Conservation (phyloP, 2,329 filamentous ascomycete genomes). For the Pseudocercospora macadamiae region DNA sequence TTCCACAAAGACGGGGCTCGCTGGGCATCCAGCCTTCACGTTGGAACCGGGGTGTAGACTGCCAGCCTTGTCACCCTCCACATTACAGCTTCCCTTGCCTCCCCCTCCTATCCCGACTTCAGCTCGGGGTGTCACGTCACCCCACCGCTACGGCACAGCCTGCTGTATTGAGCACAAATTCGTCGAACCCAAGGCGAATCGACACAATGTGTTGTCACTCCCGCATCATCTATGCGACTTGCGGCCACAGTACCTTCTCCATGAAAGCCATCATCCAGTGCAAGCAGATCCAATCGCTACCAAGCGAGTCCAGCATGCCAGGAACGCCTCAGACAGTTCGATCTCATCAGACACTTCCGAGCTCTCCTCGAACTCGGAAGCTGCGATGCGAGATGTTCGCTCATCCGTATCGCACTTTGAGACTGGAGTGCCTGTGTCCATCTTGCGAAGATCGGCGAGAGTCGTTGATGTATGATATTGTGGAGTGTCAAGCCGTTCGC, state of each 20-base stretch:
- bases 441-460: neutral
- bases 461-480: neutral
- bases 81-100: neutral
- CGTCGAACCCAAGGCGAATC: neutral
- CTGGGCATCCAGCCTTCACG: neutral
- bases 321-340: neutral
- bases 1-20: neutral
- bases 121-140: neutral
- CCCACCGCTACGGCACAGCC: neutral
- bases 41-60: neutral
- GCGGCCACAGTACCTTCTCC: constrained; percentile 5
- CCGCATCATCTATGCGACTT: constrained; percentile 2
- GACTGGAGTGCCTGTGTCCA: constrained; percentile 5
- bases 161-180: neutral
- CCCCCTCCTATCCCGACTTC: neutral
- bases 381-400: constrained; percentile 2
- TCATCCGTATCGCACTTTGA: constrained; percentile 5
- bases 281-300: neutral
- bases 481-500: neutral
- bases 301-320: neutral
- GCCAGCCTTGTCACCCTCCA: neutral
- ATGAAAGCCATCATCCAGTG: neutral
- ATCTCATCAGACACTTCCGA: neutral
- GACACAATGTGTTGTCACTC: constrained; percentile 7
- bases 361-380: neutral